Conservation (phyloP, 495 filamentous ascomycete genomes). For the Neurospora sp. region DNA sequence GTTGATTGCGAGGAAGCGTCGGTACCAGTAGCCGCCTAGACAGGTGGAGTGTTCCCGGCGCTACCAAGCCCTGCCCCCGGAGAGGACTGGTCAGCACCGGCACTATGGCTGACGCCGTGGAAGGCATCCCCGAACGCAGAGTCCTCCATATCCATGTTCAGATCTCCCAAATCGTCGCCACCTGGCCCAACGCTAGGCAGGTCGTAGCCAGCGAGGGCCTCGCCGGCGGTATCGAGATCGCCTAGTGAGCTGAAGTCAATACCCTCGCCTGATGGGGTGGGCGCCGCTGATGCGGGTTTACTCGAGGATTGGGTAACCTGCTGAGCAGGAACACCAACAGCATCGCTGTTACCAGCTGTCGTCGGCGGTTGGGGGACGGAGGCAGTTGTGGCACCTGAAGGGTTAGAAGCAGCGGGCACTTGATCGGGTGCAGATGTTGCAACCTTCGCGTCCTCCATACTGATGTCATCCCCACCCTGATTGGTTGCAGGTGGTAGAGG, state of each 20-base stretch:
- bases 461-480: slow-evolving; percentile 13
- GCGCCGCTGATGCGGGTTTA: slow-evolving; percentile 29
- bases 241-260: slow-evolving; percentile 42
- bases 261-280: slow-evolving; percentile 23
- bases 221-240: slow-evolving; percentile 42
- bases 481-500: neutral
- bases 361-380: slow-evolving; percentile 8
- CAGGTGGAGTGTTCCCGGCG: neutral
- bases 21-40: neutral
- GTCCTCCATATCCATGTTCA: slow-evolving; percentile 43
- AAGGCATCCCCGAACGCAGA: slow-evolving; percentile 48
- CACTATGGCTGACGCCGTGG: slow-evolving; percentile 32
- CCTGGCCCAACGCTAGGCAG: slow-evolving; percentile 18
- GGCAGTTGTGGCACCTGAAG: neutral
- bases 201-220: slow-evolving; percentile 36
- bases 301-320: slow-evolving; percentile 11
- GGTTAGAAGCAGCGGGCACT: slow-evolving; percentile 2
- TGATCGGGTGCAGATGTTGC: slow-evolving; percentile 26
- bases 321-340: neutral
- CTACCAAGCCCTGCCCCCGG: neutral
- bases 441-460: slow-evolving; percentile 27
- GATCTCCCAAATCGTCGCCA: slow-evolving; percentile 29
- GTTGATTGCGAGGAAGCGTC: neutral
- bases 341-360: slow-evolving; percentile 8
- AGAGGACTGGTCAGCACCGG: neutral